These are phyloP conservation scores for Saturnispora serradocipensis DNA, from an alignment of 805 yeast genomes.

Conservation along the genomic window DNA sequence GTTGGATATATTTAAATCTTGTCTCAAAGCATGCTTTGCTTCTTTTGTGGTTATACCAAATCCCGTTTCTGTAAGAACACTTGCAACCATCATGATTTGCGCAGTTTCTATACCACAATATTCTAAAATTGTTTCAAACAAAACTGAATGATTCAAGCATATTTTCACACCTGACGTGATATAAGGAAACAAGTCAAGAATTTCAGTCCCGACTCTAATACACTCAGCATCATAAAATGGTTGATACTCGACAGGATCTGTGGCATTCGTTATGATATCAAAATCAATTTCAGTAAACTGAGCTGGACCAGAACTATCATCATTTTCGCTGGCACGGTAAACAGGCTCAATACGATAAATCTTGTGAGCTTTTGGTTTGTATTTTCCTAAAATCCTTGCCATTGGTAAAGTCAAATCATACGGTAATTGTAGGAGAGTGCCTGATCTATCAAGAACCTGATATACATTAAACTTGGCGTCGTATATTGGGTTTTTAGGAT, in stretches of 20 bases:
- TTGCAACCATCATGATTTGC: slow-evolving; percentile 58
- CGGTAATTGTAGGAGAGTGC: slow-evolving; percentile 81
- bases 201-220: slow-evolving; percentile 70
- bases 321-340: slow-evolving; percentile 53
- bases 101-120: slow-evolving; percentile 74
- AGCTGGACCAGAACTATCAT: slow-evolving; percentile 62
- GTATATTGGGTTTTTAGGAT: slow-evolving; percentile 74
- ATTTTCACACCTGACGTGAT: slow-evolving; percentile 49
- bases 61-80: slow-evolving; percentile 69
- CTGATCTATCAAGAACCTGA: slow-evolving; percentile 76
- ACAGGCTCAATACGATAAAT: slow-evolving; percentile 73
- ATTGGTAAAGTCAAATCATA: slow-evolving; percentile 84
- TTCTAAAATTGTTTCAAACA: slow-evolving; percentile 67
- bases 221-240: slow-evolving; percentile 80
- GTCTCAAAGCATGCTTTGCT: slow-evolving; percentile 37
- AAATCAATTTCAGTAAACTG: slow-evolving; percentile 78
- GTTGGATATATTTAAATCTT: slow-evolving; percentile 67
- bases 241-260: slow-evolving; percentile 25
- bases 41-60: slow-evolving; percentile 54
- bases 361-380: slow-evolving; percentile 45
- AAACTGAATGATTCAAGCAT: slow-evolving; percentile 71
- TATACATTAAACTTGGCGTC: slow-evolving; percentile 56
- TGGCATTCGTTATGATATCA: slow-evolving; percentile 52
- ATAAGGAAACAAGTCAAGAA: slow-evolving; percentile 57
- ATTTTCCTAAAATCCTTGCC: slow-evolving; percentile 73